Evolutionary conservation across 2,329 filamentous ascomycete genomes (phyloP), one percentile per base, ranked within the genome.

Genomic region (Paraconiothyrium brasiliense): DNA sequence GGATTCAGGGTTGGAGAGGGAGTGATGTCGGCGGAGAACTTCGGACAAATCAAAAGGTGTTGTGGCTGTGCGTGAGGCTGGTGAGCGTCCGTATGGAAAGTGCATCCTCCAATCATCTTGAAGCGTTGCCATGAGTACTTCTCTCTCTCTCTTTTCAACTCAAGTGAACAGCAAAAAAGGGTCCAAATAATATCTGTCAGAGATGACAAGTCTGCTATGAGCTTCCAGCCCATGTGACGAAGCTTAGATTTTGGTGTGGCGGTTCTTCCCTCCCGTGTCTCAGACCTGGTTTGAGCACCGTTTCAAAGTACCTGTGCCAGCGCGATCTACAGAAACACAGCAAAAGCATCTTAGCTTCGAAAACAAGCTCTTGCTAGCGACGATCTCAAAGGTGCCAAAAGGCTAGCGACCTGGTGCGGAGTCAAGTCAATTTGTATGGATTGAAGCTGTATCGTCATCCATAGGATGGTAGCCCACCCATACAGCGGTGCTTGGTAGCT

Each of bases 251-350:
- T 7, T 2, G 20, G 35, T 22, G 20, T n/a, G 20, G 22, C 6
- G 34, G 6, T 24, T 56, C 54, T 47, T 47, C 32, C 54, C 13
- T 39, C 43, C 11, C n/a, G 30, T 30, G 54, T 56, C 54, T 47
- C 54, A 47, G 54, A 37, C 13, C n/a, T 8, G 11, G 54, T 56
- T 44, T 55, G 52, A 55, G 24, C 39, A 46, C 20, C 39, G 52
- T 55, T 55, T 55, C 52, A 55, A 27, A 22, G 11, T 46, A 27
- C 43, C 46, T 27, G 20, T 4, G 11, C 30, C 30, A 43, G 7
- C 34, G n/a, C 30, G 43, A 56, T 56, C 32, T 47, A 27, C 43
- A 48, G 3, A 47, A 56, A 47, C 43, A 56, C 43, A 10, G 46
- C n/a, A 37, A 37, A 47, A 8, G 11, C n/a, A 14, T 55, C 30